A percentile compares a stretch with the other conserved stretches of the same genome.
Conservation (phyloP, 306 rosid species). For the Ammopiptanthus mongolicus region DNA sequence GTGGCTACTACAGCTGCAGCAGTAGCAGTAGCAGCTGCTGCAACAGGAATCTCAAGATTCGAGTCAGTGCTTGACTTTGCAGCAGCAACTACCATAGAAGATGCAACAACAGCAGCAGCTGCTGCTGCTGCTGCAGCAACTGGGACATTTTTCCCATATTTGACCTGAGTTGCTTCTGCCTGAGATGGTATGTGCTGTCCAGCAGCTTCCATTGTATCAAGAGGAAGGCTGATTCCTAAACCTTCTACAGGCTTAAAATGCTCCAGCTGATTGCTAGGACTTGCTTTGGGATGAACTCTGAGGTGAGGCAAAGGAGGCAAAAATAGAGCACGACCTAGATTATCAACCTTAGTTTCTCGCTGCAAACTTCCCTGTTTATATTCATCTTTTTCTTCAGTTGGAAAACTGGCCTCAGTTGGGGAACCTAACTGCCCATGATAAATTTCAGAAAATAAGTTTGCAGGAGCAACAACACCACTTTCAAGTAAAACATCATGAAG, state of each 20-base stretch:
- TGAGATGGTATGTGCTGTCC: conserved; percentile 41
- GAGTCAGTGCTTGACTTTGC: conserved; percentile 67
- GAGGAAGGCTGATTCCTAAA: conserved; percentile 43
- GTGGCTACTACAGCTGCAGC: conserved; percentile 99
- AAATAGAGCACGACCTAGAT: conserved; percentile 34
- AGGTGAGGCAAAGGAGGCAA: conserved; percentile 73
- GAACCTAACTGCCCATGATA: conserved; percentile 54
- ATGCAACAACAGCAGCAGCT: conserved; percentile 97
- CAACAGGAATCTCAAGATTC: conserved; percentile 77
- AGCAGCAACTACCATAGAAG: conserved; percentile 87
- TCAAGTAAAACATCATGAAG: conserved; percentile 89
- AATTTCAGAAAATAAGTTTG: conserved; percentile 77
- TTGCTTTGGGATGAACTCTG: conserved; percentile 48
- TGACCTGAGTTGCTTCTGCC: conserved; percentile 49
- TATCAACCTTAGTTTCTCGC: conserved; percentile 36
- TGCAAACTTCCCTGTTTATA: conserved; percentile 29
- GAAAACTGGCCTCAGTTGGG: conserved; percentile 38
- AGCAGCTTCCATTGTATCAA: conserved; percentile 46
- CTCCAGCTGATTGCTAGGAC: conserved; percentile 48
- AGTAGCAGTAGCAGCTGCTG: conserved; percentile 98
- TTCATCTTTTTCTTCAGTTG: conserved; percentile 43
- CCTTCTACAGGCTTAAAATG: conserved; percentile 53
- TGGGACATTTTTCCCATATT: conserved; percentile 72
- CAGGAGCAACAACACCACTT: conserved; percentile 97
- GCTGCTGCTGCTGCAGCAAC: conserved; percentile 98